A percentile compares a stretch with the other conserved stretches of the same genome.
phyloP scores from a whole-genome alignment of 2,329 filamentous ascomycete genomes.

The Paecilomyces variotii region DNA sequence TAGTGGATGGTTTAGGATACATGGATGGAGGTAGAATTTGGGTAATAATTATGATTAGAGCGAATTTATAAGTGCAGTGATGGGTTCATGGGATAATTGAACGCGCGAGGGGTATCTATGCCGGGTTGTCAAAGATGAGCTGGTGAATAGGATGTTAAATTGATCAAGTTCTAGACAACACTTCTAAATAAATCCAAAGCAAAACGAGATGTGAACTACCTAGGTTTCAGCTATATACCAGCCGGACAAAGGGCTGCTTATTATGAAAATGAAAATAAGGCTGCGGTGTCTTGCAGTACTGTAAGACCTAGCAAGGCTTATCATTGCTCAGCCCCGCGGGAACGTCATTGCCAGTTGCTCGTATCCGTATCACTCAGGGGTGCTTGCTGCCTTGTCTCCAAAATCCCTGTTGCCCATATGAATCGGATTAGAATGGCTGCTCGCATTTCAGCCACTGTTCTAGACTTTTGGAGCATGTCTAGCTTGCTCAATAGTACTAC shows the following conservation, averaged over 20 bases:
- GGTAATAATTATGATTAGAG: not conserved
- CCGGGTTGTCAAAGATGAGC: too few species aligned
- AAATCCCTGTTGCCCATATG: not conserved
- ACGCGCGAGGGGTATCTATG: too few species aligned
- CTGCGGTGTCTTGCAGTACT: not conserved
- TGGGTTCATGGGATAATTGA: not conserved
- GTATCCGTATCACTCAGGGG: not conserved
- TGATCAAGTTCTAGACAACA: too few species aligned
- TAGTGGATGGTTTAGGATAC: slow-evolving; percentile 10
- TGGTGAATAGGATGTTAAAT: too few species aligned
- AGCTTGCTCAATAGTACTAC: not conserved
- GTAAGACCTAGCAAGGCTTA: not conserved
- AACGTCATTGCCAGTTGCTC: not conserved
- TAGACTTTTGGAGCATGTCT: not conserved
- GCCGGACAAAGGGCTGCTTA: not conserved
- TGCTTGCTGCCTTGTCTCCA: not conserved
- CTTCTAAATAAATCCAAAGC: too few species aligned
- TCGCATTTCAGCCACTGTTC: not conserved
- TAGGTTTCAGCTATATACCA: not conserved
- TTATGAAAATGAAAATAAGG: not conserved
- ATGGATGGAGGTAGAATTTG: not conserved
- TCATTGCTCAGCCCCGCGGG: not conserved
- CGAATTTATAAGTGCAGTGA: not conserved
- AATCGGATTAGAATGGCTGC: not conserved
- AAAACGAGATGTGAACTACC: too few species aligned